These are phyloP conservation scores for Thuidium tamariscinum DNA, from an alignment of 225 moss, liverwort and hornwort species.

Conservation along the genomic window DNA sequence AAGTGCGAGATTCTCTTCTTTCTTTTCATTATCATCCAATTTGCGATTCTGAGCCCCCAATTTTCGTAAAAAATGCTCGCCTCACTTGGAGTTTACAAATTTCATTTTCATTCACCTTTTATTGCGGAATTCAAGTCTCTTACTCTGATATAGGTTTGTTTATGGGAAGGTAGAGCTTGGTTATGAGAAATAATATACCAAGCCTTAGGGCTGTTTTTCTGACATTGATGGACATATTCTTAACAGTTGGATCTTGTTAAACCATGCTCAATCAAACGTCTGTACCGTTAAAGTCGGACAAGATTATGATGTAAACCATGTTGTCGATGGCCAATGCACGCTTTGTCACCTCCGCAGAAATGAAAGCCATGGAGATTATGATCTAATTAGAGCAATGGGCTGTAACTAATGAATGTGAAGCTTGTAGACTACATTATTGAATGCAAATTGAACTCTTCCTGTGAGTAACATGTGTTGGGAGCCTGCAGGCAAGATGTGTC, in stretches of 20 bases:
- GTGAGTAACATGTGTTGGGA: background rate
- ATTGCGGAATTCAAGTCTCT: background rate
- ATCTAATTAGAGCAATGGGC: background rate
- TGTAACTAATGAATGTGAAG: background rate
- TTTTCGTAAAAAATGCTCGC: background rate
- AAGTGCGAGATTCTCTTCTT: background rate
- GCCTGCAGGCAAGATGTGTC: constrained; percentile 20
- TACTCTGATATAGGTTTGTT: background rate
- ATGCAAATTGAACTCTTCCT: background rate
- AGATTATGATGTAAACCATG: background rate
- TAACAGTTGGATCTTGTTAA: background rate
- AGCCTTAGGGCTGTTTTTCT: background rate
- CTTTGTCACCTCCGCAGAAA: background rate
- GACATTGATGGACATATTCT: background rate
- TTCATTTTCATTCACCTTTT: background rate
- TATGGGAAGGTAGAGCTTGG: background rate
- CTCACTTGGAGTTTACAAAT: background rate
- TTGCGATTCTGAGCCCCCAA: background rate
- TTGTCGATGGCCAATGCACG: background rate
- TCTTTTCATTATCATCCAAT: background rate
- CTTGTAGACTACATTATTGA: background rate
- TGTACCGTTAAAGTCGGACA: background rate
- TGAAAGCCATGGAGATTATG: background rate
- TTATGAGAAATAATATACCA: background rate
- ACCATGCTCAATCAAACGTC: background rate